These are phyloP conservation scores for Ceratobasidium sp. DNA, from an alignment of 1,284 basidiomycete species.

Conservation along the genomic window DNA sequence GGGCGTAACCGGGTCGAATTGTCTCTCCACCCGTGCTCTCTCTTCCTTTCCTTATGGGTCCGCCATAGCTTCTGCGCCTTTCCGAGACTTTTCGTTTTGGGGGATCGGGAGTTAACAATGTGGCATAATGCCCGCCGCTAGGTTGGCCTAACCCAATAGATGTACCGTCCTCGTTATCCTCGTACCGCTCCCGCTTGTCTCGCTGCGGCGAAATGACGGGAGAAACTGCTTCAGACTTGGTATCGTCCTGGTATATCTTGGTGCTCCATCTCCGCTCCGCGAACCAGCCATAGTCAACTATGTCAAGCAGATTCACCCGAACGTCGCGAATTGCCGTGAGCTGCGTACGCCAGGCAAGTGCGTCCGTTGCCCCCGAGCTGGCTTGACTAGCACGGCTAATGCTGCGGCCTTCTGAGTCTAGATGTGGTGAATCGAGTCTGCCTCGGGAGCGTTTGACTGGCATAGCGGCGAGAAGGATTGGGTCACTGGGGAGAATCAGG, in stretches of 20 bases:
- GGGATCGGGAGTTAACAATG: slow-evolving; percentile 29
- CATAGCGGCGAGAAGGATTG: slow-evolving; percentile 79
- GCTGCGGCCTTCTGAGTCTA: slow-evolving; percentile 36
- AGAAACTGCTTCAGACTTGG: slow-evolving; percentile 24
- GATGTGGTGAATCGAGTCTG: slow-evolving; percentile 28
- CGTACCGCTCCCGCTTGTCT: not conserved
- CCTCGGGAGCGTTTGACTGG: slow-evolving; percentile 57
- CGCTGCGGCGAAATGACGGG: slow-evolving; percentile 16
- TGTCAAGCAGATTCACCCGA: slow-evolving; percentile 35
- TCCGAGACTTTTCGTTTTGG: slow-evolving; percentile 30
- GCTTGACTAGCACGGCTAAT: slow-evolving; percentile 42
- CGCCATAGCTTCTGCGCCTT: slow-evolving; percentile 9
- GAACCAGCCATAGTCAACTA: slow-evolving; percentile 43
- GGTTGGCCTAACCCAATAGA: not conserved
- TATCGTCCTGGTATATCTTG: slow-evolving; percentile 38
- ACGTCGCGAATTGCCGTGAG: slow-evolving; percentile 30
- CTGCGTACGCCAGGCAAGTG: slow-evolving; percentile 35
- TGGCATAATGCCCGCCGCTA: slow-evolving; percentile 25
- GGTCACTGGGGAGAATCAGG: slow-evolving; percentile 83
- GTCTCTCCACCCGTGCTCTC: slow-evolving; percentile 43
- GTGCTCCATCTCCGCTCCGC: slow-evolving; percentile 41
- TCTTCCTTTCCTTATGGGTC: slow-evolving; percentile 7
- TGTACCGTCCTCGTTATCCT: slow-evolving; percentile 26
- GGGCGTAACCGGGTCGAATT: slow-evolving; percentile 31
- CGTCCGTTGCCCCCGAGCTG: slow-evolving; percentile 37